Conservation (phyloP, 2,329 filamentous ascomycete species). For the Neurospora sp. region DNA sequence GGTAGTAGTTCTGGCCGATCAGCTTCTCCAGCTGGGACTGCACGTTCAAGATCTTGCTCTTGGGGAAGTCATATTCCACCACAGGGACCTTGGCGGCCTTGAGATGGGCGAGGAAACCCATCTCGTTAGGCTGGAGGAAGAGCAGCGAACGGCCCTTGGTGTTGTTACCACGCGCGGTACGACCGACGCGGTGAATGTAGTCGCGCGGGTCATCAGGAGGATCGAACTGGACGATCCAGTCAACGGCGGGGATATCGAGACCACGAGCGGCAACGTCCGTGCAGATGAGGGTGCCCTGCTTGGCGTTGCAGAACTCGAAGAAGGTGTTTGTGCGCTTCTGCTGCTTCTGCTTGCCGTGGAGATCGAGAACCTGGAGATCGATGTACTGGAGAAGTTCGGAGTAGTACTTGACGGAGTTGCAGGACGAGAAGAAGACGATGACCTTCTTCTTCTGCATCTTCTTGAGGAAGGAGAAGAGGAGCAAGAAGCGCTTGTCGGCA, state of each 20-base stretch:
- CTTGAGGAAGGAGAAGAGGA: conserved; percentile 91
- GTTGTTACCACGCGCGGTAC: conserved; percentile 77
- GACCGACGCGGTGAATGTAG: conserved; percentile 93
- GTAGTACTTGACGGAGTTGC: conserved; percentile 92
- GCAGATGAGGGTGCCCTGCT: conserved; percentile 81
- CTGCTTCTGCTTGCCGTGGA: conserved; percentile 96
- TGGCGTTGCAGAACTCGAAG: conserved; percentile 77
- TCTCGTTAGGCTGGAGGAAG: conserved; percentile 85
- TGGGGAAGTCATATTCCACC: conserved; percentile 90
- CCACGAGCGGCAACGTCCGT: conserved; percentile 94
- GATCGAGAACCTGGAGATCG: conserved; percentile 58
- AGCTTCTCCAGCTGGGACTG: conserved; percentile 89
- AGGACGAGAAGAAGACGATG: conserved; percentile 91
- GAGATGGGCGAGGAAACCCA: conserved; percentile 84
- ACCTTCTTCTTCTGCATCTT: conserved; percentile 91
- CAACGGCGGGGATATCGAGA: conserved; percentile 86
- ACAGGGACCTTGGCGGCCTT: conserved; percentile 88
- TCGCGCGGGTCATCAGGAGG: conserved; percentile 83
- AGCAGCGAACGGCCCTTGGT: conserved; percentile 81
- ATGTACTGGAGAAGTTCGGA: conserved; percentile 95
- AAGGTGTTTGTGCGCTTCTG: conserved; percentile 98
- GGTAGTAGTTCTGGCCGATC: conserved; percentile 90
- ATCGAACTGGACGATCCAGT: conserved; percentile 95
- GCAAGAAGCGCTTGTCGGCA: conserved; percentile 82
- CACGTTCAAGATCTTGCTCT: conserved; percentile 83